phyloP scores from a whole-genome alignment of 192 early-diverging fungal genomes.

The Podila epicladia region DNA sequence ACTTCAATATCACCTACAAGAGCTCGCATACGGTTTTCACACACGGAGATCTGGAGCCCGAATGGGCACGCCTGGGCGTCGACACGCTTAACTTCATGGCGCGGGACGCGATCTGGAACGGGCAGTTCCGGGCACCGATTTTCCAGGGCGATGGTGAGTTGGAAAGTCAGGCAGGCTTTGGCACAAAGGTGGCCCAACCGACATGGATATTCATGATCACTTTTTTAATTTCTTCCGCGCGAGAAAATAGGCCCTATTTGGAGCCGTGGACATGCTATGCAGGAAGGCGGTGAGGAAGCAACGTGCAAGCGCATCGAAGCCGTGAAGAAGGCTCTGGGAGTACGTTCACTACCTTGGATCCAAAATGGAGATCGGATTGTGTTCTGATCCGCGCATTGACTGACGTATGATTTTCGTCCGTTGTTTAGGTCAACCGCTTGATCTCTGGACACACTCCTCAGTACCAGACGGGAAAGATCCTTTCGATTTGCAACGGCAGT shows the following conservation, averaged over 20 bases:
- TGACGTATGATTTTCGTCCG: neutral
- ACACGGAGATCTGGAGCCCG: constrained; percentile 28
- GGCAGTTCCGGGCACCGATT: constrained; percentile 23
- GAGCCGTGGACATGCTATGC: constrained; percentile 17
- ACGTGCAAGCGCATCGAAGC: constrained; percentile 27
- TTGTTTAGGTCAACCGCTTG: constrained; percentile 66
- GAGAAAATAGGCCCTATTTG: constrained; percentile 21
- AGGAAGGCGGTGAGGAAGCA: constrained; percentile 12
- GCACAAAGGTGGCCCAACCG: no score
- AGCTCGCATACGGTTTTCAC: constrained; percentile 29
- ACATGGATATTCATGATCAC: neutral
- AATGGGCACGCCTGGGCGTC: constrained; percentile 26
- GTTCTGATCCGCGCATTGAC: neutral
- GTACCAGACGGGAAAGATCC: constrained; percentile 56
- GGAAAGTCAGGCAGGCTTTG: neutral
- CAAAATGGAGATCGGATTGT: neutral
- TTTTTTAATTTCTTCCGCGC: neutral
- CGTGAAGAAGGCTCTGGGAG: constrained; percentile 19
- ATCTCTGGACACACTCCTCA: constrained; percentile 78
- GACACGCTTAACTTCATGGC: constrained; percentile 18
- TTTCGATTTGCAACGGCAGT: constrained; percentile 65
- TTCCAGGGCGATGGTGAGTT: constrained; percentile 18
- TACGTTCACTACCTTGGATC: neutral
- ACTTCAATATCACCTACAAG: constrained; percentile 37
- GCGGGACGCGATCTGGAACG: constrained; percentile 14